phyloP scores from a whole-genome alignment of 2,329 filamentous ascomycete species.

The Neofusicoccum ribis region DNA sequence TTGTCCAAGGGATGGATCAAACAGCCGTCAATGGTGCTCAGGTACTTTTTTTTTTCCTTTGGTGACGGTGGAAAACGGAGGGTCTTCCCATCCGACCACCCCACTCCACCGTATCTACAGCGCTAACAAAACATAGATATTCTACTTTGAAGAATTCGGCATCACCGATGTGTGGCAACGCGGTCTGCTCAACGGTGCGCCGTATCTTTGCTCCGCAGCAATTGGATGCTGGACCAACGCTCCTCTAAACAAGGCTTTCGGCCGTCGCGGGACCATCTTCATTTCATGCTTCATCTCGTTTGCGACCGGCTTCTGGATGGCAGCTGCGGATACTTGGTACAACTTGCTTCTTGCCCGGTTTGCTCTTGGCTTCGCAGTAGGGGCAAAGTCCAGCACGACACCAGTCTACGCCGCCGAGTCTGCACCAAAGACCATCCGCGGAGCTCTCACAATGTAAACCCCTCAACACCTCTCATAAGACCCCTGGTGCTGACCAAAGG shows the following conservation, averaged over 20 bases:
- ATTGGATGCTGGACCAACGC: constrained; percentile 73
- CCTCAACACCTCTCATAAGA: too few relatives aligned
- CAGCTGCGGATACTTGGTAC: constrained; percentile 39
- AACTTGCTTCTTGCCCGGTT: constrained; percentile 35
- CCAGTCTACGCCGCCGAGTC: constrained; percentile 44
- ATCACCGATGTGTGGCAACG: constrained; percentile 53
- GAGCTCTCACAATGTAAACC: constrained; percentile 42
- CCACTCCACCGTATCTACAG: constrained; percentile 33
- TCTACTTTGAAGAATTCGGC: neutral
- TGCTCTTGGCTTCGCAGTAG: constrained; percentile 46
- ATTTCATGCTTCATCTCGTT: constrained; percentile 29
- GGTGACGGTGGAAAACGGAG: too few relatives aligned
- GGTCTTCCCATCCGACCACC: too few relatives aligned
- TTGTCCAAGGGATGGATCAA: constrained; percentile 67
- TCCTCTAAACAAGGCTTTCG: constrained; percentile 27
- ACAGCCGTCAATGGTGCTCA: constrained; percentile 55
- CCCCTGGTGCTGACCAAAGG: too few relatives aligned
- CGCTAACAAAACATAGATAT: neutral
- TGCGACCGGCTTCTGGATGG: constrained; percentile 39
- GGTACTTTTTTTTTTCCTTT: constrained; percentile 32
- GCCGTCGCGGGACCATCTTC: constrained; percentile 33
- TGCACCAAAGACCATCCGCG: constrained; percentile 40
- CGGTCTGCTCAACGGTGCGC: constrained; percentile 62
- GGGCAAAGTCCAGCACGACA: constrained; percentile 46
- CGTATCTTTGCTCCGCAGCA: constrained; percentile 67